Conservation (phyloP, 371 early-diverging fungal genomes). For the Mucor sp. region DNA sequence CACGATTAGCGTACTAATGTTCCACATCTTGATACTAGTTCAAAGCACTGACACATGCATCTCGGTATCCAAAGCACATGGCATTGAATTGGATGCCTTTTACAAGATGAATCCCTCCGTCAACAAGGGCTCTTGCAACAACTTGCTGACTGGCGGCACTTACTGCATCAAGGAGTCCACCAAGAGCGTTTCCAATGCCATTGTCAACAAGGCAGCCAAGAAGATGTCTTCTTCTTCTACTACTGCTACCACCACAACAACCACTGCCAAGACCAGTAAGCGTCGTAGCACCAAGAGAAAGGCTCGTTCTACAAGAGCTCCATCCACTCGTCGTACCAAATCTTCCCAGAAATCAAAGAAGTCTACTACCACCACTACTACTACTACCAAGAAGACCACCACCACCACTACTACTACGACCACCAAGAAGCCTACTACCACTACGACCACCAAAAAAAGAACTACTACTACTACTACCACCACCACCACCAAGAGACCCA, state of each 20-base stretch:
- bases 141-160: constrained; percentile 38
- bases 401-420: constrained; percentile 3
- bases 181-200: not conserved
- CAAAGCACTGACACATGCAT: constrained; percentile 39
- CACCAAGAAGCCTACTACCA: not conserved
- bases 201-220: constrained; percentile 20
- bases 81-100: constrained; percentile 30
- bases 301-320: constrained; percentile 13
- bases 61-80: constrained; percentile 33
- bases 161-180: constrained; percentile 34
- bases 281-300: constrained; percentile 11
- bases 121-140: constrained; percentile 31
- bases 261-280: not conserved
- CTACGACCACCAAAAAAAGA: not conserved
- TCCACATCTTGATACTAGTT: constrained; percentile 17
- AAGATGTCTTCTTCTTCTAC: constrained; percentile 20
- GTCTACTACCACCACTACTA: constrained; percentile 5
- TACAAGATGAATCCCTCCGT: constrained; percentile 40
- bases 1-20: not conserved
- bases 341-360: constrained; percentile 7
- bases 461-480: not conserved
- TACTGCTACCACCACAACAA: not conserved
- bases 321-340: constrained; percentile 1
- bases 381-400: not conserved
- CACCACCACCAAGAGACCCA: constrained; percentile 15